A percentile compares a stretch with the other conserved stretches of the same genome.
phyloP scores from a whole-genome alignment of 2,329 filamentous ascomycete genomes.

The Teratosphaeriaceae sp. region DNA sequence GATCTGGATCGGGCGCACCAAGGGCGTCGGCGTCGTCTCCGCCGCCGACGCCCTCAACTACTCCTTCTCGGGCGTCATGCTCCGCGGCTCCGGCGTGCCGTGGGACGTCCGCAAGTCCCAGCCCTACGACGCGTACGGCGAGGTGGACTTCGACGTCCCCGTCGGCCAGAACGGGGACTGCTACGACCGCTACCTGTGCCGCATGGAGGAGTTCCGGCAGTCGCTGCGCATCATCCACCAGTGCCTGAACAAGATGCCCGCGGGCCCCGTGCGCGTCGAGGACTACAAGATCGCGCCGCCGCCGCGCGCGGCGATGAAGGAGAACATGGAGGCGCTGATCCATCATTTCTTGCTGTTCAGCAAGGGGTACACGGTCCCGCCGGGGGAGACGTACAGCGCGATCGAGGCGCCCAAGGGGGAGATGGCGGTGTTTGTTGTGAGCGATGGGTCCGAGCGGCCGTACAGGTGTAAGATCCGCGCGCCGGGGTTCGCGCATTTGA shows the following conservation, averaged over 20 bases:
- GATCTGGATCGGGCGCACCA: constrained; percentile 91
- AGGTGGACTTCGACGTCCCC: constrained; percentile 97
- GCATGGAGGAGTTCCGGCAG: constrained; percentile 99
- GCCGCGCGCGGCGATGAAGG: constrained; percentile 97
- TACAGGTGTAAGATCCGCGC: constrained; percentile 98
- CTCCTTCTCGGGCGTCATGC: constrained; percentile 95
- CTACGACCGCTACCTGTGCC: constrained; percentile 97
- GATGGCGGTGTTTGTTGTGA: constrained; percentile 97
- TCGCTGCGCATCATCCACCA: constrained; percentile 97
- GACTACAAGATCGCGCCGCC: constrained; percentile 98
- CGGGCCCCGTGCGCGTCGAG: constrained; percentile 88
- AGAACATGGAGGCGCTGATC: constrained; percentile 99
- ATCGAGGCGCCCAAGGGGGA: constrained; percentile 99
- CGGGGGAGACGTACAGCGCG: constrained; percentile 94
- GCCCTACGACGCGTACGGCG: constrained; percentile 95
- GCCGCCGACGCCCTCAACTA: constrained; percentile 95
- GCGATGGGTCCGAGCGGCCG: constrained; percentile 90
- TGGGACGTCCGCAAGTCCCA: constrained; percentile 96
- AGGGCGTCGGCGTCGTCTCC: constrained; percentile 84
- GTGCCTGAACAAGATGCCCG: constrained; percentile 98
- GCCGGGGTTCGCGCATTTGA: constrained; percentile 91
- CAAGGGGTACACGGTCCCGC: constrained; percentile 95
- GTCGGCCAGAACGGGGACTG: constrained; percentile 97
- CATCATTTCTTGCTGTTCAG: constrained; percentile 99
- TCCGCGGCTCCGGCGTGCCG: constrained; percentile 89